Evolutionary conservation across 140 eudicot genomes (phyloP).

Genomic region (Bidens hawaiensis): DNA sequence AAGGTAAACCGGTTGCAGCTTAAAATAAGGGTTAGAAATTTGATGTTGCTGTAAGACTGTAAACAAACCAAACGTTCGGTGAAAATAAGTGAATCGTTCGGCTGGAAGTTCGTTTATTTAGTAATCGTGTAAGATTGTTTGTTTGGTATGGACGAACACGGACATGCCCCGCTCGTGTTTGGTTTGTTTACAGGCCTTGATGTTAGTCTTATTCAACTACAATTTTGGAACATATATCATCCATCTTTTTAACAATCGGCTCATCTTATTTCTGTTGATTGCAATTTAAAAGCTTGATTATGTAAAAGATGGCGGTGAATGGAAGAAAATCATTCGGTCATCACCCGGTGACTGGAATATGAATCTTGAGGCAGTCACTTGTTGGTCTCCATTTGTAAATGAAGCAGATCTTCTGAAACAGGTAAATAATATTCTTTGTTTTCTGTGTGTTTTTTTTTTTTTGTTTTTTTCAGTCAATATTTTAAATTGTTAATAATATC

Average conservation of each 20-base stretch:
- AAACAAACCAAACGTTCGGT: no score
- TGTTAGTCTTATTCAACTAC: neutral
- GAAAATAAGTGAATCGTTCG: no score
- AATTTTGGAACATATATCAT: neutral
- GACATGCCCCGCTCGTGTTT: no score
- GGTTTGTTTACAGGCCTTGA: no score
- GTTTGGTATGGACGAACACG: no score
- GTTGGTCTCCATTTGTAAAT: conserved; percentile 88
- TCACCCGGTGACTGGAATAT: conserved; percentile 62
- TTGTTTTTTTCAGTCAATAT: neutral
- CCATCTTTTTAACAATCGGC: neutral
- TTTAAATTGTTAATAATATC: neutral
- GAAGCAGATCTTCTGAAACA: conserved; percentile 81
- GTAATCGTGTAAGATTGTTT: no score
- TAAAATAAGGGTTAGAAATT: neutral
- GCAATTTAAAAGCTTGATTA: conserved; percentile 62
- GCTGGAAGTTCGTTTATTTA: no score
- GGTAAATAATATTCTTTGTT: conserved; percentile 25
- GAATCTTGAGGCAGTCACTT: conserved; percentile 59
- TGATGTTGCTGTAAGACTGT: no score
- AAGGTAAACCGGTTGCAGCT: neutral
- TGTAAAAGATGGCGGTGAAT: conserved; percentile 39
- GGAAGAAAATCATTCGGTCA: conserved; percentile 66
- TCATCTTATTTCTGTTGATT: conserved; percentile 14
- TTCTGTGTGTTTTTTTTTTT: neutral